A percentile compares a stretch with the other conserved stretches of the same genome.
Conservation (phyloP, 345 rosid species). For the Gossypioides kirkii region DNA sequence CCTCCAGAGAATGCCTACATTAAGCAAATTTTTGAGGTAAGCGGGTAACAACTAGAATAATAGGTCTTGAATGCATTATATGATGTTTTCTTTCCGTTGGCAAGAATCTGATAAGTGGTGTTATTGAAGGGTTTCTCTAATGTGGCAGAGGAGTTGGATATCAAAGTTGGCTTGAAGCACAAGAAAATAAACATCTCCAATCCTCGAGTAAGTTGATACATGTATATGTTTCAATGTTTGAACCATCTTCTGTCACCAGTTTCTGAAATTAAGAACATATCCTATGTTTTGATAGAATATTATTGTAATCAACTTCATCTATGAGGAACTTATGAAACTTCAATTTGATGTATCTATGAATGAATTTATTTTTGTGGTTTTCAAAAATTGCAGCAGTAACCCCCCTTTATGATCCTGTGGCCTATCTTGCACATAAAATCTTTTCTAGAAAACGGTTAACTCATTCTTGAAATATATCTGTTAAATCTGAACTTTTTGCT, state of each 20-base stretch:
- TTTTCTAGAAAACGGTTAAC: neutral
- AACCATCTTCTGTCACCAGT: neutral
- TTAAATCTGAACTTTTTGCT: neutral
- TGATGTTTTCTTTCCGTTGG: constrained; percentile 18
- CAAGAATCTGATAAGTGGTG: constrained; percentile 16
- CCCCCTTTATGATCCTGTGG: neutral
- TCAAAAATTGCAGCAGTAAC: neutral
- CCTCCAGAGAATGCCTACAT: constrained; percentile 89
- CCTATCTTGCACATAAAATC: neutral
- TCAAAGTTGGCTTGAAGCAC: constrained; percentile 82
- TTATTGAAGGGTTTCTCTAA: constrained; percentile 62
- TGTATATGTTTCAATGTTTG: neutral
- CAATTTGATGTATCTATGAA: neutral
- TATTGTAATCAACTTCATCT: neutral
- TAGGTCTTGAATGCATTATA: constrained; percentile 3
- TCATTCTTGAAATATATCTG: constrained; percentile 4
- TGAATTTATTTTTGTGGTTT: constrained; percentile 6
- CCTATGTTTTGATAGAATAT: neutral
- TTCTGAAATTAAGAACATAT: neutral
- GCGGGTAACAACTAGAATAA: constrained; percentile 11
- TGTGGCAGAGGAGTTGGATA: constrained; percentile 78
- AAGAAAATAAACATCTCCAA: constrained; percentile 93
- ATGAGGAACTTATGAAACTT: neutral
- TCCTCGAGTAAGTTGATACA: constrained; percentile 71
- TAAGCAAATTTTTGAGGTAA: constrained; percentile 87